These are phyloP conservation scores for Agaricales sp. DNA, from an alignment of 1,284 basidiomycete genomes.

Conservation along the genomic window DNA sequence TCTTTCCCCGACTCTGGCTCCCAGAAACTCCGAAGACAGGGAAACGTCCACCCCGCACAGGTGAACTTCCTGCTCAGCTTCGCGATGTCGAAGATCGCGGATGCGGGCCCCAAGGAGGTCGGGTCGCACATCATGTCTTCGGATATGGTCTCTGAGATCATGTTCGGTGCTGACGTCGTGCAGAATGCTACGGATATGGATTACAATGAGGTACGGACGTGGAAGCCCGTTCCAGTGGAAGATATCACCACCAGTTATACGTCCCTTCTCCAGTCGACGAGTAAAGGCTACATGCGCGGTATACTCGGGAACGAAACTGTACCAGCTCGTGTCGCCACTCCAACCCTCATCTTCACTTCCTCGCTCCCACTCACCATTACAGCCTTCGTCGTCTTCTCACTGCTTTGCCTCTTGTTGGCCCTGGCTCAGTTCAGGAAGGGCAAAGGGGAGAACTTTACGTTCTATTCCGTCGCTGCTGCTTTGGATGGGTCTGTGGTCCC, in stretches of 20 bases:
- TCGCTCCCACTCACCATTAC: conserved; percentile 17
- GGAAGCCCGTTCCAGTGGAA: background rate
- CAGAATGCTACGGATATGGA: background rate
- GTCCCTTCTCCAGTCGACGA: background rate
- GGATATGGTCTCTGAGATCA: conserved; percentile 10
- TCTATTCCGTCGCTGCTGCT: conserved; percentile 16
- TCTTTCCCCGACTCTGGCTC: too few relatives aligned
- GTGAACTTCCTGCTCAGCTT: conserved; percentile 14
- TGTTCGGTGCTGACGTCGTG: background rate
- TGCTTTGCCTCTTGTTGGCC: conserved; percentile 13
- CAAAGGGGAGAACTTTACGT: conserved; percentile 16
- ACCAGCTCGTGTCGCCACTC: conserved; percentile 17
- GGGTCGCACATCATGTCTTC: conserved; percentile 13
- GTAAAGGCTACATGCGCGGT: background rate
- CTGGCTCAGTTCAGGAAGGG: conserved; percentile 14
- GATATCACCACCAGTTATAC: background rate
- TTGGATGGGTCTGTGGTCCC: conserved; percentile 18
- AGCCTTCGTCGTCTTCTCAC: conserved; percentile 13
- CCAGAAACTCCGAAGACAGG: conserved; percentile 7
- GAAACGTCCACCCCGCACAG: conserved; percentile 16
- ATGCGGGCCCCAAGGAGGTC: conserved; percentile 10
- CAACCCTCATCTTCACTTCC: conserved; percentile 15
- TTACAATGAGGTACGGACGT: background rate
- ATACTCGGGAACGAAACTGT: conserved; percentile 11
- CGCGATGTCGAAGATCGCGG: conserved; percentile 4